A percentile compares a stretch with the other conserved stretches of the same genome.
Evolutionary conservation across 1,139 yeast species (phyloP).

Genomic region (Kurtzmaniella quercitrusa): DNA sequence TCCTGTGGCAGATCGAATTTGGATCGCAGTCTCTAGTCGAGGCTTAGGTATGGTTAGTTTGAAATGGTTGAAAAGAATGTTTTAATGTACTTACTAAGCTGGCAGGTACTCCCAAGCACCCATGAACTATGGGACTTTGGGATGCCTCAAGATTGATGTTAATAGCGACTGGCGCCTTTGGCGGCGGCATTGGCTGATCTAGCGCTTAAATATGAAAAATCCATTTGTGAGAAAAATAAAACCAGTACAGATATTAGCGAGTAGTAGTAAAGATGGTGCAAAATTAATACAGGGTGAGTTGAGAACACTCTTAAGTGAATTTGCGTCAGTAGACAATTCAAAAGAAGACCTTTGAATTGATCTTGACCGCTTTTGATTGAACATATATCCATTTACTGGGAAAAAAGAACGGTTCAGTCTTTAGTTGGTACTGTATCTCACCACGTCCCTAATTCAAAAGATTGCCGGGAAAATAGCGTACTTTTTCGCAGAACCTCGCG

Average conservation of each 20-base stretch:
- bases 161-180: conserved; percentile 26
- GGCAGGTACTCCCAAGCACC: conserved; percentile 63
- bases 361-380: too few species aligned
- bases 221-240: too few species aligned
- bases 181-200: conserved; percentile 13
- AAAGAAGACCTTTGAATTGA: too few species aligned
- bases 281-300: too few species aligned
- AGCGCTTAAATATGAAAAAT: not conserved
- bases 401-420: too few species aligned
- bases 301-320: too few species aligned
- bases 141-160: conserved; percentile 41
- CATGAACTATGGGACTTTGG: conserved; percentile 46
- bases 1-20: conserved; percentile 36
- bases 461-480: conserved; percentile 22
- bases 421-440: too few species aligned
- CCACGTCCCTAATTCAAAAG: conserved; percentile 5
- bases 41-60: conserved; percentile 20
- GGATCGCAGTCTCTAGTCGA: conserved; percentile 41
- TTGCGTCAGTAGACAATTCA: too few species aligned
- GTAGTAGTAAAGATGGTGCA: too few species aligned
- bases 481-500: conserved; percentile 10
- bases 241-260: too few species aligned
- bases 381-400: too few species aligned
- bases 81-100: conserved; percentile 37
- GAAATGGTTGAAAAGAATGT: conserved; percentile 6